phyloP scores from a whole-genome alignment of 139 green algal species.

The Yamagishiella unicocca region DNA sequence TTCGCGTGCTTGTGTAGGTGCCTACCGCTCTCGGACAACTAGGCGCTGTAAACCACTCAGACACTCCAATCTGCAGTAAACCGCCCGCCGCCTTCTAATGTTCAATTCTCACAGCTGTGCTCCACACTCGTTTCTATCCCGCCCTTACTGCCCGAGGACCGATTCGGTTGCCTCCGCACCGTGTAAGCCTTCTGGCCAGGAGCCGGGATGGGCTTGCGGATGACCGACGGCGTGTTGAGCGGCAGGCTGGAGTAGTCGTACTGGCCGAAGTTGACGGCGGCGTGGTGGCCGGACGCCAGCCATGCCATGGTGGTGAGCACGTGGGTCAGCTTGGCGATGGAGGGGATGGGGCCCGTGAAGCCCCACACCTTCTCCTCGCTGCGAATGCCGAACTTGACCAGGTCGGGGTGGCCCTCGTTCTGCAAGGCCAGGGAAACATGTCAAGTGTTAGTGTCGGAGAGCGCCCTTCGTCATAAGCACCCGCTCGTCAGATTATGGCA shows the following conservation, averaged over 20 bases:
- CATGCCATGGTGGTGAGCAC: conserved; percentile 63
- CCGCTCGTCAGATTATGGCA: too few species aligned
- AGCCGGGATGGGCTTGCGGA: conserved; percentile 24
- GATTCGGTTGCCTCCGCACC: background rate
- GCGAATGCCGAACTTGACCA: background rate
- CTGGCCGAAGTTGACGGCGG: conserved; percentile 67
- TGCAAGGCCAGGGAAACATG: too few species aligned
- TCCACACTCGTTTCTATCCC: too few species aligned
- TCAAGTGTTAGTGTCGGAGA: too few species aligned
- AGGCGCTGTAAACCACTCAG: too few species aligned
- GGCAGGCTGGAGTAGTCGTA: conserved; percentile 55
- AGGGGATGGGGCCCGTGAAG: conserved; percentile 38
- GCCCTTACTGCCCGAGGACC: too few species aligned
- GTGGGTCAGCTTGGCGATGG: conserved; percentile 26
- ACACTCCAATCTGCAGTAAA: too few species aligned
- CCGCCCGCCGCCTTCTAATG: too few species aligned
- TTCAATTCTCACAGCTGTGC: too few species aligned
- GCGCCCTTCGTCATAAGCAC: too few species aligned
- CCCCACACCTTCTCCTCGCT: conserved; percentile 45
- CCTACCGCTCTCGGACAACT: too few species aligned
- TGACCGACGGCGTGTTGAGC: conserved; percentile 46
- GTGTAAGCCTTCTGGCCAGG: background rate
- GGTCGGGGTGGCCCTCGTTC: conserved; percentile 47
- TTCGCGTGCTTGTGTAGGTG: too few species aligned
- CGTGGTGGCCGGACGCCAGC: conserved; percentile 59